Percentiles rank a stretch among this genome's conserved stretches.
phyloP scores from a whole-genome alignment of 768 basidiomycete genomes.

The Boletus patriciae region DNA sequence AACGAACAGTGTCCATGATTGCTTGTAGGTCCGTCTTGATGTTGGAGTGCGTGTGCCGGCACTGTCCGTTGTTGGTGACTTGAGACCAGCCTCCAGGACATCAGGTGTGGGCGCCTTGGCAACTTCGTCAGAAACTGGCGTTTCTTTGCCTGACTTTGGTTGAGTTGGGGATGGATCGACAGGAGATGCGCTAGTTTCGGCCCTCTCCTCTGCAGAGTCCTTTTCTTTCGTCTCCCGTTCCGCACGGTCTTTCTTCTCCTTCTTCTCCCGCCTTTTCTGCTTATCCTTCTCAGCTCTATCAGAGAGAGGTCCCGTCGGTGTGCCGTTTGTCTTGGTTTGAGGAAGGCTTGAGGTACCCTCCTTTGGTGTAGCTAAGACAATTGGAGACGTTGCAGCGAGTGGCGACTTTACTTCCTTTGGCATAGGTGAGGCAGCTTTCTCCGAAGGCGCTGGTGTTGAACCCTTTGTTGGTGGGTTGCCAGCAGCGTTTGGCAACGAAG shows the following conservation, averaged over 20 bases:
- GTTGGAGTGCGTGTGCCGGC: constrained; percentile 72
- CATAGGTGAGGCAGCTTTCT: constrained; percentile 37
- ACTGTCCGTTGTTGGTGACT: constrained; percentile 59
- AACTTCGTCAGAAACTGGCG: constrained; percentile 33
- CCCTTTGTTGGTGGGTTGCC: constrained; percentile 36
- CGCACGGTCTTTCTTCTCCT: constrained; percentile 55
- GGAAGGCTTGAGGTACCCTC: constrained; percentile 37
- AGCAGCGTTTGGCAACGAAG: constrained; percentile 46
- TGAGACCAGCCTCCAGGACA: constrained; percentile 38
- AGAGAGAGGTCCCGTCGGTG: constrained; percentile 30
- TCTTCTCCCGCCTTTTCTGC: constrained; percentile 60
- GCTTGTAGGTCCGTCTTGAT: constrained; percentile 56
- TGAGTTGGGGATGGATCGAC: constrained; percentile 23
- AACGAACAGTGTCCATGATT: constrained; percentile 88
- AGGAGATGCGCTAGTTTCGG: constrained; percentile 29
- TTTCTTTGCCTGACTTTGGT: constrained; percentile 42
- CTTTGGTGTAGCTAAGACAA: constrained; percentile 31
- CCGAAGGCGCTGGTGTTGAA: constrained; percentile 35
- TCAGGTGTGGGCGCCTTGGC: constrained; percentile 28
- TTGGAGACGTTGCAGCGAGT: constrained; percentile 37
- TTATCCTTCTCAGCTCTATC: constrained; percentile 60
- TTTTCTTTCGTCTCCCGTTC: constrained; percentile 44
- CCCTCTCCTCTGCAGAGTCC: constrained; percentile 38
- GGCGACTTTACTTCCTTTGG: constrained; percentile 36
- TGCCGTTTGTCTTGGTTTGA: constrained; percentile 34